phyloP scores from a whole-genome alignment of 768 basidiomycete species.

The Chalciporus sphaerocephalus region DNA sequence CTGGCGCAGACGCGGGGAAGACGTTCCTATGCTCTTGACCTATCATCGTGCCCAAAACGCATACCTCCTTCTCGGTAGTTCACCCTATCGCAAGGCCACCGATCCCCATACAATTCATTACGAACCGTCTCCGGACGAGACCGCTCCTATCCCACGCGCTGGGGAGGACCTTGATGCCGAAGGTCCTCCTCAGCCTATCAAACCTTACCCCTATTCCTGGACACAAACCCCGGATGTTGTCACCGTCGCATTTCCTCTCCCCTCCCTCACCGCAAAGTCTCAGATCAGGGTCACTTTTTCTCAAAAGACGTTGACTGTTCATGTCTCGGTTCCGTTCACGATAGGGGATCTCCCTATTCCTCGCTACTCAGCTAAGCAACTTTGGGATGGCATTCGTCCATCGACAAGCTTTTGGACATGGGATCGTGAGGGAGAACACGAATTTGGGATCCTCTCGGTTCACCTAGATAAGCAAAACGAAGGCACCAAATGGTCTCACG shows the following conservation, averaged over 20 bases:
- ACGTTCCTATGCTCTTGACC: constrained; percentile 59
- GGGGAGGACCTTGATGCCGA: constrained; percentile 51
- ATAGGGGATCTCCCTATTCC: constrained; percentile 42
- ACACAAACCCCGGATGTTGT: constrained; percentile 81
- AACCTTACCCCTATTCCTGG: constrained; percentile 88
- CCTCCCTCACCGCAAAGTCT: constrained; percentile 57
- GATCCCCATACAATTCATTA: constrained; percentile 35
- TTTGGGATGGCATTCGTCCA: constrained; percentile 80
- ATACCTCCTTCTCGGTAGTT: constrained; percentile 58
- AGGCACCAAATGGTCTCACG: constrained; percentile 79
- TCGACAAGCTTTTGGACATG: constrained; percentile 91
- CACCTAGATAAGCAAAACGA: constrained; percentile 86
- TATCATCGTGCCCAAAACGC: constrained; percentile 44
- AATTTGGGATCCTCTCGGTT: constrained; percentile 69
- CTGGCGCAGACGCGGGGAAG: constrained; percentile 69
- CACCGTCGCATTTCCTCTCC: constrained; percentile 81
- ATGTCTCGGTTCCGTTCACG: constrained; percentile 42
- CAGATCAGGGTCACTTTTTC: constrained; percentile 68
- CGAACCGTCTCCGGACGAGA: constrained; percentile 61
- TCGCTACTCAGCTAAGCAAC: constrained; percentile 52
- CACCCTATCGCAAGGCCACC: constrained; percentile 45
- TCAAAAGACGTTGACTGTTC: constrained; percentile 58
- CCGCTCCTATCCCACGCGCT: constrained; percentile 62
- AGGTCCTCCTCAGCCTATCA: constrained; percentile 33
- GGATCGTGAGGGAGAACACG: constrained; percentile 69